Base-by-base conservation (phyloP, 1,284 basidiomycete species). In the Pyrrhoderma noxium region DNA sequence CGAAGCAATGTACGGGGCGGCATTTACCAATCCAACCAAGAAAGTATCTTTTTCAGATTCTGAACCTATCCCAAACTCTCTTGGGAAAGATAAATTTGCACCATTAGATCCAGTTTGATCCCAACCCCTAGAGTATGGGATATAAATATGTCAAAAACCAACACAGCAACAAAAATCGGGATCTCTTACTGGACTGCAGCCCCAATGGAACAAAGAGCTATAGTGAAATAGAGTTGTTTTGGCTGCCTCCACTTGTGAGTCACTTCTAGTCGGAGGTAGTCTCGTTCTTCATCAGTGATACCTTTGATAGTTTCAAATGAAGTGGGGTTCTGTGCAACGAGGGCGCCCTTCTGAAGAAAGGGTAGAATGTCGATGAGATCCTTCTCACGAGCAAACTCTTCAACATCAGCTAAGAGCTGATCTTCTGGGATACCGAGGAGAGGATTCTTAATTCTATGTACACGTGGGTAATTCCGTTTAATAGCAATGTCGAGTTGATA, bases 121-220 rank as follows among this genome's bases (percentile, higher is more conserved):
- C 77, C 76, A 78, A 39, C 76, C 75, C 59, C 74, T 77, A 58
- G 27, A 44, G 43, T 39, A 46, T 22, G n/a, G n/a, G n/a, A n/a
- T n/a, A n/a, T n/a, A n/a, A n/a, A n/a, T n/a, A n/a, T n/a, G n/a
- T n/a, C n/a, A n/a, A n/a, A n/a, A n/a, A n/a, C n/a, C n/a, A 14
- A 19, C 9, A 45, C 14, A 22, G 35, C 9, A 11, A 37, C 16
- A 11, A 9, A 37, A 16, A 81, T 62, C 51, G n/a, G n/a, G 62
- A 77, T 78, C 74, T 77, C 76, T 8, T 65, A 47, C 65, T 86
- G 84, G 18, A 86, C 83, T 31, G 79, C 80, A 11, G 85, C 84
- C 2, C 81, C 82, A 27, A 82, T 61, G 0, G 76, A 80, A 54
- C 81, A 81, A 31, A 77, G 63, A 50, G 76, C 62, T 49, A 81